Evolutionary conservation across 2,329 filamentous ascomycete species (phyloP).

Genomic region (Hypoxylon sp.): DNA sequence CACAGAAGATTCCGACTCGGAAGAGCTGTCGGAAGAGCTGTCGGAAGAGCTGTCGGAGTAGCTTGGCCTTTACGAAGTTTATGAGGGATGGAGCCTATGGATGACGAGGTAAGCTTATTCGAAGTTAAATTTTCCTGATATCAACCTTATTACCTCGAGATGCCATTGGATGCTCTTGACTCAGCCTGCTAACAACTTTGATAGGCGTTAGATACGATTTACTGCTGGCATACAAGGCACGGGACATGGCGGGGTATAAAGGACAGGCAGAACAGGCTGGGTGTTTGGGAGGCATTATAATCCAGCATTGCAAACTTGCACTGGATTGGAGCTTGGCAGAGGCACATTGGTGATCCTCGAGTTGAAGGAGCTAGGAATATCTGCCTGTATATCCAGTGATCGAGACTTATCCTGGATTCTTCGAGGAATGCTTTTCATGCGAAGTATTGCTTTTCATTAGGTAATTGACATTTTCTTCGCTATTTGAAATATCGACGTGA

Average conservation of each 20-base stretch:
- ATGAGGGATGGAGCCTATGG: background rate
- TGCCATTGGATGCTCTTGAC: background rate
- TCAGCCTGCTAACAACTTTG: background rate
- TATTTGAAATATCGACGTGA: background rate
- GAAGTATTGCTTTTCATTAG: background rate
- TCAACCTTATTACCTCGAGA: background rate
- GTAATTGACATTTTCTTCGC: background rate
- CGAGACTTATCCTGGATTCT: background rate
- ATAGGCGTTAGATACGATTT: background rate
- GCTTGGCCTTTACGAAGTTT: background rate
- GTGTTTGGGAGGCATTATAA: background rate
- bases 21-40: background rate
- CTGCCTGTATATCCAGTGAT: slow-evolving; percentile 3
- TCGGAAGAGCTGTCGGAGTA: background rate
- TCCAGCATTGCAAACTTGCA: background rate
- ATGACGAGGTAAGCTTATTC: background rate
- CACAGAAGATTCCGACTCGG: background rate
- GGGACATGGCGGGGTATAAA: background rate
- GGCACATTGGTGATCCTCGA: background rate
- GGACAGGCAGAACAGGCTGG: background rate
- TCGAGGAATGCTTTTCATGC: background rate
- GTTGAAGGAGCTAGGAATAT: slow-evolving; percentile 3
- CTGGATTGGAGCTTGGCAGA: background rate
- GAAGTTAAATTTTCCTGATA: background rate
- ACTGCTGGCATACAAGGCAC: background rate